Evolutionary conservation across 108 stramenopile species (phyloP).

Genomic region (Cyclostephanos invisitatus): DNA sequence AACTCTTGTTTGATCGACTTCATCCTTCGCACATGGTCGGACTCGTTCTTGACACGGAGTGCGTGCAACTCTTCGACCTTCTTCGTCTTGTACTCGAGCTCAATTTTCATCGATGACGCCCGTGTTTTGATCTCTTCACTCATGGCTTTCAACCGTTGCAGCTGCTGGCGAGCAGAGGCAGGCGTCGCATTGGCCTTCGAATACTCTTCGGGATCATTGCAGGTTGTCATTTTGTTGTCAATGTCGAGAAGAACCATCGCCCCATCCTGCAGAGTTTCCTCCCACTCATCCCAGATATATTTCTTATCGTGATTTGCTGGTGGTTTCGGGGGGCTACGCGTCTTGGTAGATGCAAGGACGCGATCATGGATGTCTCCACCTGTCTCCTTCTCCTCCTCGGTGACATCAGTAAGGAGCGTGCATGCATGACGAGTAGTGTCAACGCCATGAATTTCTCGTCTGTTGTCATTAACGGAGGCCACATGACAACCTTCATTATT

Average conservation of each 20-base stretch:
- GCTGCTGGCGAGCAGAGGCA: constrained; percentile 17
- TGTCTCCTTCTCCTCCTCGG: constrained; percentile 26
- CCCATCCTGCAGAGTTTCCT: constrained; percentile 9
- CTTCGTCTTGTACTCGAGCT: constrained; percentile 17
- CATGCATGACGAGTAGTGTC: neutral
- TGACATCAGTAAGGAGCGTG: constrained; percentile 25
- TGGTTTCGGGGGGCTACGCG: neutral
- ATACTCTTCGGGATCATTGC: constrained; percentile 12
- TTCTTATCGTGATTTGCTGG: neutral
- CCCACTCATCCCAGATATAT: constrained; percentile 44
- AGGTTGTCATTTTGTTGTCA: neutral
- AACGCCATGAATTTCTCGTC: neutral
- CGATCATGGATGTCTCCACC: constrained; percentile 9
- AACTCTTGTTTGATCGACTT: constrained; percentile 23
- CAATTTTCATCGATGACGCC: constrained; percentile 15
- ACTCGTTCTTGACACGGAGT: constrained; percentile 22
- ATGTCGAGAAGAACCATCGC: constrained; percentile 9
- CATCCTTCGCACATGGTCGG: constrained; percentile 30
- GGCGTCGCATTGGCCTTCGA: neutral
- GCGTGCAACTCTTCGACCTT: constrained; percentile 23
- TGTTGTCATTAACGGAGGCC: neutral
- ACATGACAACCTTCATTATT: neutral
- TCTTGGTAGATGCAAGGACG: constrained; percentile 1
- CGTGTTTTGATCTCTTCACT: constrained; percentile 31
- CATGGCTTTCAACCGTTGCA: constrained; percentile 22